phyloP scores from a whole-genome alignment of 106 monocot species.

The Acorus gramineus region DNA sequence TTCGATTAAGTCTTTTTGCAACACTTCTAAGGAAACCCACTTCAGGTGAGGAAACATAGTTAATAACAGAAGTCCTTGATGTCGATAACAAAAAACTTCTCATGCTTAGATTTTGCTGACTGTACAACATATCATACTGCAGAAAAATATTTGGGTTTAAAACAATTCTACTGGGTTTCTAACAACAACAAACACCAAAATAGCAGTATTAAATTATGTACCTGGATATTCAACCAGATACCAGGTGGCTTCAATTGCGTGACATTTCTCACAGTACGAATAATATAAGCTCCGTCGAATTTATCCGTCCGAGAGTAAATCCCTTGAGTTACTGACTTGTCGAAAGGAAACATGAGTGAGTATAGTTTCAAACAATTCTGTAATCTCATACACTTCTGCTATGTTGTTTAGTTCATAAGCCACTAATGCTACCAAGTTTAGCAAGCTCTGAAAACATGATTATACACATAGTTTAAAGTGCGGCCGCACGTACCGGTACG shows the following conservation, averaged over 20 bases:
- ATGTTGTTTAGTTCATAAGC: neutral
- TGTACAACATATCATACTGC: slow-evolving; percentile 56
- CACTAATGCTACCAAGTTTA: neutral
- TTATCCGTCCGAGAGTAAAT: too few relatives aligned
- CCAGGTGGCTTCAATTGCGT: too few relatives aligned
- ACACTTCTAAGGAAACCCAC: slow-evolving; percentile 50
- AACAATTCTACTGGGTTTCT: too few relatives aligned
- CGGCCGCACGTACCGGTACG: too few relatives aligned
- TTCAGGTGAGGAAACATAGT: slow-evolving; percentile 83
- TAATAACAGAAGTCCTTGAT: slow-evolving; percentile 20
- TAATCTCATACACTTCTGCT: too few relatives aligned
- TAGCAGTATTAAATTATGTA: neutral
- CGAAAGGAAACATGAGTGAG: too few relatives aligned
- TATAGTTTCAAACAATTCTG: too few relatives aligned
- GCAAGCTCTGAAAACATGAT: too few relatives aligned
- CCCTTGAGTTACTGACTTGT: too few relatives aligned
- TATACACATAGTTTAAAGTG: too few relatives aligned
- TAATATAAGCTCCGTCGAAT: too few relatives aligned
- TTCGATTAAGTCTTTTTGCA: slow-evolving; percentile 17
- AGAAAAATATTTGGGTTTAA: neutral
- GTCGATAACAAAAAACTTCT: slow-evolving; percentile 39
- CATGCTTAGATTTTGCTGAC: slow-evolving; percentile 42
- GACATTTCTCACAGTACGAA: too few relatives aligned
- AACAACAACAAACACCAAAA: neutral
- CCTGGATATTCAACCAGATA: neutral